These are phyloP conservation scores for Aotearoamyces nothofagi DNA, from an alignment of 2,329 filamentous ascomycete species.

Conservation along the genomic window DNA sequence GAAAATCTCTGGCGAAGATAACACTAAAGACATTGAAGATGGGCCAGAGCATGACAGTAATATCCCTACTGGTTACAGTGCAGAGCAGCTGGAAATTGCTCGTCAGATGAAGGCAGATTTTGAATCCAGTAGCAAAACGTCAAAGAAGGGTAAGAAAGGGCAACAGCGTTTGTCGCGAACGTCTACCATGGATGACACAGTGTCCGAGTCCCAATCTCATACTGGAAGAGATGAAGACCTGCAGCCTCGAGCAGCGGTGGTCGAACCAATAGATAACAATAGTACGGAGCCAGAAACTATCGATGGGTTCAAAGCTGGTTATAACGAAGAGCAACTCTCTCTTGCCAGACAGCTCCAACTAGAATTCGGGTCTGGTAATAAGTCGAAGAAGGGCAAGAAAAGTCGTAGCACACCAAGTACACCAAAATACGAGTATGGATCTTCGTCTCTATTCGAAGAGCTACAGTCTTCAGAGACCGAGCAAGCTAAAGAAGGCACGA, in stretches of 20 bases:
- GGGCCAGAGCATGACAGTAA: too few species aligned
- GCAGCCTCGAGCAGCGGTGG: too few species aligned
- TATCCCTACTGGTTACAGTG: neutral
- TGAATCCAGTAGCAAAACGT: neutral
- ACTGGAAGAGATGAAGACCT: neutral
- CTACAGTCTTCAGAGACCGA: neutral
- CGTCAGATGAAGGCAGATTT: constrained; percentile 1
- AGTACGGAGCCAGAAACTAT: neutral
- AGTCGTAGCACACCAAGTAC: neutral
- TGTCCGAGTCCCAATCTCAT: neutral
- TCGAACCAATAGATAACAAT: too few species aligned
- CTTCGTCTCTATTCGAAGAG: neutral
- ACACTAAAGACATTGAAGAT: too few species aligned
- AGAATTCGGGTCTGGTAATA: neutral
- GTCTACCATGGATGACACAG: neutral
- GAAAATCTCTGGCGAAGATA: too few species aligned
- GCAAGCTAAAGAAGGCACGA: neutral
- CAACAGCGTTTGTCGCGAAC: neutral
- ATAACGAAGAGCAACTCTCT: constrained; percentile 1
- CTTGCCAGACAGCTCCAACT: neutral
- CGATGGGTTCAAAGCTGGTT: constrained; percentile 1
- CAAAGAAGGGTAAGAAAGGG: constrained; percentile 1
- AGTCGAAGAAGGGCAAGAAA: neutral
- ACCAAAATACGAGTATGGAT: neutral
- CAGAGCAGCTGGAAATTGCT: constrained; percentile 1